Evolutionary conservation across 1,284 basidiomycete species (phyloP), one percentile per base, ranked within the genome.

Genomic region (Ustilago cynodontis): DNA sequence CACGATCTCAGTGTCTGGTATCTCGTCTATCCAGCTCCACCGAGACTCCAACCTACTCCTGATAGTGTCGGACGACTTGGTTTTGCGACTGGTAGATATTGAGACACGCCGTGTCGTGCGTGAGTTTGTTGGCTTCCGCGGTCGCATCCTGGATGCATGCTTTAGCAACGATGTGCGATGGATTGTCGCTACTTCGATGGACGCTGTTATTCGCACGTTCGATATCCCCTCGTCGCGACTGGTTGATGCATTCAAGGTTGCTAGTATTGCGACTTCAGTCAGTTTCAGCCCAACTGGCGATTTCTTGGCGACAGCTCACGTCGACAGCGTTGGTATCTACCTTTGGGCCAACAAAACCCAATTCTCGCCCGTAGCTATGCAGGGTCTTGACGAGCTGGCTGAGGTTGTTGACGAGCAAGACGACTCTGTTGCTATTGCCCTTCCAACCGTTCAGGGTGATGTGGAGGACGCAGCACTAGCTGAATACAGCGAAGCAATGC

Each of bases 311-410:
- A 97, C 95, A 2, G 89, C 94, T 0, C 97, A 99, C 86, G 91
- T 96, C 3, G 95, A 97, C 83, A 94, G 92, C 67, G 92, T 98
- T 50, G 97, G 95, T 6, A 90, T 99, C 5, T 95, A 93, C 85
- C 89, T 99, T 14, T 99, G 97, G 95, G 94, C 95, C 22, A 99
- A 99, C 87, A 91, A 94, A 64, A 93, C 95, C 18, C 96, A 98
- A 84, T 98, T 95, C 86, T 87, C 91, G 0, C 93, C 96, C 63
- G 90, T 98, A 10, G 89, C 94, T 1, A 90, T 97, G 83, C 91
- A 92, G 73, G 91, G 91, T 58, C 89, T 96, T 18, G 89, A 90
- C 45, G 93, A 95, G 74, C 91, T 92, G 37, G 92, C 94, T 59
- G 88, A 93, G 7, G 87, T 88, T 3, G 91, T 78, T 10, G 71